Evolutionary conservation across 2,329 filamentous ascomycete genomes (phyloP).

Genomic region (Davidsoniella virescens): DNA sequence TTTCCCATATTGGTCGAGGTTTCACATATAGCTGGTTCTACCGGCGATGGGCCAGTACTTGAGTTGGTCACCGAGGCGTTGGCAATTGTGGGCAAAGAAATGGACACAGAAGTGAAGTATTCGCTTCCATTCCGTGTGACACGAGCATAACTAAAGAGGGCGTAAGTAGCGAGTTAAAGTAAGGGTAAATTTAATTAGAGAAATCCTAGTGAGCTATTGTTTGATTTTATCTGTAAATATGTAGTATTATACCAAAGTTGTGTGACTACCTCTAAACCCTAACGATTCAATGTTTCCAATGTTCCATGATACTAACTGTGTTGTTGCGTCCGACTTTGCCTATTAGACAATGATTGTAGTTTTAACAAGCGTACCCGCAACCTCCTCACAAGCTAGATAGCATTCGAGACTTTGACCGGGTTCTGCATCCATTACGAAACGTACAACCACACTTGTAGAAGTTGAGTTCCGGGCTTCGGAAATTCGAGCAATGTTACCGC

Average conservation of each 20-base stretch:
- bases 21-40: conserved; percentile 36
- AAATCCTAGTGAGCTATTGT: not conserved
- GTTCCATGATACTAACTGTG: not conserved
- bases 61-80: conserved; percentile 42
- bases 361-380: conserved; percentile 43
- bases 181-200: no score
- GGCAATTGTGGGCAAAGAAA: conserved; percentile 43
- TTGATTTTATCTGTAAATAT: not conserved
- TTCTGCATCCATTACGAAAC: conserved; percentile 31
- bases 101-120: conserved; percentile 18
- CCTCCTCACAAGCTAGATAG: conserved; percentile 71
- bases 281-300: not conserved
- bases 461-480: no score
- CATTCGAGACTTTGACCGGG: conserved; percentile 40
- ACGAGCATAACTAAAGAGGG: not conserved
- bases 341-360: not conserved
- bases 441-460: not conserved
- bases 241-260: not conserved
- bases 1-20: conserved; percentile 63
- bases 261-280: not conserved
- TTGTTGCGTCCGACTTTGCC: not conserved
- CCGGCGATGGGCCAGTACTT: conserved; percentile 45
- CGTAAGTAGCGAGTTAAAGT: no score
- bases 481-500: conserved; percentile 35
- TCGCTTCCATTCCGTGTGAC: not conserved